Evolutionary conservation across 208 protist species (phyloP).

Genomic region (Acanthamoeba sp.): DNA sequence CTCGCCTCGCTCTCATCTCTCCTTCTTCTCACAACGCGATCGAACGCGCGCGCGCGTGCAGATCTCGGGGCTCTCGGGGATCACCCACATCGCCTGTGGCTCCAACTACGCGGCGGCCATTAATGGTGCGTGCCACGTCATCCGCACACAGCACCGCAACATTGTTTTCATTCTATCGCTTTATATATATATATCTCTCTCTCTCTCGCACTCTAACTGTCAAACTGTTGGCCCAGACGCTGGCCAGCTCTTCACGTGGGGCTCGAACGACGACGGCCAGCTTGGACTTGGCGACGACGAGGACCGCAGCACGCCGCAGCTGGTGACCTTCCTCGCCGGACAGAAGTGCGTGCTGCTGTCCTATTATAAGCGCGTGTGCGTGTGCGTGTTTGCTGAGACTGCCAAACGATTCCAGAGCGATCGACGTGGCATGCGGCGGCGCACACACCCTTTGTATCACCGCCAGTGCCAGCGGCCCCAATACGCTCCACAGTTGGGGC

Average conservation of each 20-base stretch:
- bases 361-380: not conserved
- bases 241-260: slow-evolving; percentile 7
- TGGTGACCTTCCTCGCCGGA: not conserved
- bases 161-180: not conserved
- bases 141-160: not conserved
- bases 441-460: not conserved
- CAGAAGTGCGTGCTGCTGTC: not conserved
- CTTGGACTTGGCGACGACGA: not conserved
- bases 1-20: too few relatives aligned
- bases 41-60: too few relatives aligned
- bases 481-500: not conserved
- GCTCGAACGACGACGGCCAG: not conserved
- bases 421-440: not conserved
- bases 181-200: not conserved
- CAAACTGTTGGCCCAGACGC: not conserved
- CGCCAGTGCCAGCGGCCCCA: not conserved
- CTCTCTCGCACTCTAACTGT: too few relatives aligned
- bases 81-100: not conserved
- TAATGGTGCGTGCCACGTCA: not conserved
- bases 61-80: not conserved
- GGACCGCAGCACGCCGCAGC: not conserved
- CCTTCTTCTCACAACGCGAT: too few relatives aligned
- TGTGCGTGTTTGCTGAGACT: not conserved
- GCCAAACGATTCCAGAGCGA: not conserved
- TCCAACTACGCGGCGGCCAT: not conserved